These are phyloP conservation scores for Trichoderma citrinoviride DNA, from an alignment of 2,329 filamentous ascomycete species.

Conservation along the genomic window DNA sequence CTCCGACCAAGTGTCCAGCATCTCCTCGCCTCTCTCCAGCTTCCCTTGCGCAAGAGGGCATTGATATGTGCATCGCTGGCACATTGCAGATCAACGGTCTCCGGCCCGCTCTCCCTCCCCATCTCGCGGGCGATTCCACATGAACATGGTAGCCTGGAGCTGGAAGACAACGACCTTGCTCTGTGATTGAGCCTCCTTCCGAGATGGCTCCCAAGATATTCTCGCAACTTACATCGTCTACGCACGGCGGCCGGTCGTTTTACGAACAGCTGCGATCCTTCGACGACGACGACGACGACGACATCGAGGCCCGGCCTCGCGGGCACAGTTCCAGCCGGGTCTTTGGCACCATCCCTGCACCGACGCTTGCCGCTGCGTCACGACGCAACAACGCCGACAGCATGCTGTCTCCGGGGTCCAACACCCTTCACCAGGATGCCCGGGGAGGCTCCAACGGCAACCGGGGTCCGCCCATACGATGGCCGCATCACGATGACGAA, in stretches of 20 bases:
- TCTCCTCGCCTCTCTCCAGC: background rate
- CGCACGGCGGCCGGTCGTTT: slow-evolving; percentile 41
- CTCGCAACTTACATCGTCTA: slow-evolving; percentile 39
- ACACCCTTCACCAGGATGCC: slow-evolving; percentile 19
- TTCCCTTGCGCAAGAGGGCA: background rate
- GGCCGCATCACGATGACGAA: slow-evolving; percentile 46
- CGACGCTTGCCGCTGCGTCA: slow-evolving; percentile 45
- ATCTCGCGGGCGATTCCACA: slow-evolving; percentile 3
- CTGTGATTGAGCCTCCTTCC: slow-evolving; percentile 2
- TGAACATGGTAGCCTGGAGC: slow-evolving; percentile 3
- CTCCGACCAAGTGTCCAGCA: background rate
- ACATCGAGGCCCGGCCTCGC: slow-evolving; percentile 46
- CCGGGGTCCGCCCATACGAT: slow-evolving; percentile 25
- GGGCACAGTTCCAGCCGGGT: slow-evolving; percentile 53
- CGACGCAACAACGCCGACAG: slow-evolving; percentile 47
- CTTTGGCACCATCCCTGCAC: slow-evolving; percentile 51
- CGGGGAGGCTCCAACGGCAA: slow-evolving; percentile 2
- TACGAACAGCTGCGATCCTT: slow-evolving; percentile 49
- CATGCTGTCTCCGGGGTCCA: slow-evolving; percentile 27
- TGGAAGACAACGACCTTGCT: background rate
- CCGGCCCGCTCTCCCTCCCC: background rate
- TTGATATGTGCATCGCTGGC: slow-evolving; percentile 11
- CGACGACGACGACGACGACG: slow-evolving; percentile 42
- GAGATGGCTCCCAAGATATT: slow-evolving; percentile 50
- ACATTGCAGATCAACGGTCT: background rate